A percentile compares a stretch with the other conserved stretches of the same genome.
These are phyloP conservation scores for Uronychia setigera DNA, from an alignment of 73 alveolate genomes.

Conservation along the genomic window DNA sequence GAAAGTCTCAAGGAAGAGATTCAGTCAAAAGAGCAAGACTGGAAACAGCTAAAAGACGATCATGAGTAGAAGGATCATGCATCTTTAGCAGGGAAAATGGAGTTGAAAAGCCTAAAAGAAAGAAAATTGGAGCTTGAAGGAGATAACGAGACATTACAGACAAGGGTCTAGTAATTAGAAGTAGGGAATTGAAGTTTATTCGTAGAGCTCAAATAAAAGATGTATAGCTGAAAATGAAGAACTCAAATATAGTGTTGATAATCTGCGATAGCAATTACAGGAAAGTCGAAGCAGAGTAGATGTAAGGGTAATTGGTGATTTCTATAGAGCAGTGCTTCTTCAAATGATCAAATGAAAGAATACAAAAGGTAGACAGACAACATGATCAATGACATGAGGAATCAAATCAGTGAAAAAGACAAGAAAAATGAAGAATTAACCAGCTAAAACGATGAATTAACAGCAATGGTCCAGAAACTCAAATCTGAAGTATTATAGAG, in stretches of 20 bases:
- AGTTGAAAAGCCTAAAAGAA: not conserved
- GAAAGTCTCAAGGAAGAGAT: constrained; percentile 18
- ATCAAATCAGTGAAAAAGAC: constrained; percentile 43
- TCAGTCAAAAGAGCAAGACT: constrained; percentile 12
- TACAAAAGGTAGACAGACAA: constrained; percentile 19
- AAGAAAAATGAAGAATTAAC: constrained; percentile 18
- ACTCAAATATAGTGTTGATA: constrained; percentile 25
- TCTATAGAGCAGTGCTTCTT: not conserved
- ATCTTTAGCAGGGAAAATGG: not conserved
- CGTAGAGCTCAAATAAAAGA: not conserved
- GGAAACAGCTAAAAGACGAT: constrained; percentile 10
- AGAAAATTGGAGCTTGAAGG: not conserved
- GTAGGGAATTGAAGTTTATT: not conserved
- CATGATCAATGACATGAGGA: not conserved
- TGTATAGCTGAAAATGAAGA: constrained; percentile 28
- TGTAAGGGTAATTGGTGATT: constrained; percentile 1
- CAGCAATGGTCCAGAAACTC: no score
- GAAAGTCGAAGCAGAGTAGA: constrained; percentile 26
- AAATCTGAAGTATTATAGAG: no score
- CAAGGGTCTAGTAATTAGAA: not conserved
- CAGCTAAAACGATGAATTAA: constrained; percentile 13
- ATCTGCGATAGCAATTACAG: constrained; percentile 27
- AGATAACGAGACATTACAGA: not conserved
- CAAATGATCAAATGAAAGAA: constrained; percentile 23
- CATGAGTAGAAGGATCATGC: constrained; percentile 15